Evolutionary conservation across 768 basidiomycete genomes (phyloP), one percentile per base, ranked within the genome.

Genomic region (Tricholoma furcatifolium): DNA sequence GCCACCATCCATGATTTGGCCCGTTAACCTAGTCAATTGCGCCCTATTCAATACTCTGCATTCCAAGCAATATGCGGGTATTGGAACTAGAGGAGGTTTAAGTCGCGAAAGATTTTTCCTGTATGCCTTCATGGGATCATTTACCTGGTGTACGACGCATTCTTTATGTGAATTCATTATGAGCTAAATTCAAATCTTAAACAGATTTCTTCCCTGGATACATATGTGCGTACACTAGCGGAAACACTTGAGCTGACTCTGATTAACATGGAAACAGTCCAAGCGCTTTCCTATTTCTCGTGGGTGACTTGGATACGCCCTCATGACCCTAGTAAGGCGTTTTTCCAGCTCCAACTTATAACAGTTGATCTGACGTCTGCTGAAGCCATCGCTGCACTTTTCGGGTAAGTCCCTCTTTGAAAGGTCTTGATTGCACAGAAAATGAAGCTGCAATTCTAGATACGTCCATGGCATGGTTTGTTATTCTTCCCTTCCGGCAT

Each of bases 41-140:
- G 85, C 88, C 2, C 64, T 78, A 2, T 88, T 91, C 70, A 91
- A 91, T 60, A 90, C 88, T 1, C 74, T 91, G 0, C 88, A 91
- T 68, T 83, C 83, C 0, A 79, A 83, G 48, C 70, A 77, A 50
- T 87, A 87, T 57, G 74, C 82, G 3, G 88, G 88, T 42, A 78
- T 78, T 8, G 83, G 84, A 11, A 73, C 67, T n/a, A 74, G 78
- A 35, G 80, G 71, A 20, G 87, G 87, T 34, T 67, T 87, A 39
- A 81, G 77, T 52, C 80, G 90, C 47, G 84, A 87, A 61, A 77
- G 81, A 11, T 91, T 88, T 72, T 91, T 91, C 67, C 55, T 80
- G 45, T 82, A 77, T 57, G 81, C 70, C 1, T 85, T 85, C 64
- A 58, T 76, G 12, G 78, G 69, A 38, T 82, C 81, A 9, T 77